Evolutionary conservation across 352 stramenopile genomes (phyloP), one percentile per base, ranked within the genome.

Genomic region (Pythium monospermum): DNA sequence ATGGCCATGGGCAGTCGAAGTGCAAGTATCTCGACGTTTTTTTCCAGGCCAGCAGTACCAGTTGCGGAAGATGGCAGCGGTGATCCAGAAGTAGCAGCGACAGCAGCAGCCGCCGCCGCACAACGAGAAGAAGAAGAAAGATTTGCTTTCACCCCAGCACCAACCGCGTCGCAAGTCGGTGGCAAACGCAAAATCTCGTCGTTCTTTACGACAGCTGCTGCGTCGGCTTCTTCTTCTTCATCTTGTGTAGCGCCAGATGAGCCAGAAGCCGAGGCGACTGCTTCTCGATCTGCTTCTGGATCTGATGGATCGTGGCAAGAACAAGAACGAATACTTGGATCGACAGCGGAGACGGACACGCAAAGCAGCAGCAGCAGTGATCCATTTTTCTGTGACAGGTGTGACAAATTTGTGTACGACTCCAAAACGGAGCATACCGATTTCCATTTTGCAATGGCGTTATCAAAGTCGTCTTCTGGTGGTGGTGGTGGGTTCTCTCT

Each of bases 21-120:
- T 50, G 57, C 66, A 10, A 87, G 61, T 49, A 91, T 89, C 39
- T 87, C 76, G 2, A 86, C 67, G 15, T 91, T 84, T 53, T 89
- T 89, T 47, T 71, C 66, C 32, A 83, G 82, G 41, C 49, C 48
- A 42, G 21, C 52, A 26, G 40, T 28, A 4, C 40, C 37, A 3
- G 16, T 16, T 2, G 30, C 37, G 2, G 22, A 53, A 32, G 23
- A 36, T 47, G 2, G 40, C 52, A 11, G 40, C 45, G 28, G 18
- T 37, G 30, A 10, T 54, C 44, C 25, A 46, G 13, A 3, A 50
- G 13, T 35, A 35, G 16, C 19, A 47, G 40, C 23, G 18, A 21
- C 26, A 23, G 21, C 22, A 23, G n/a, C 32, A 6, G 50, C 21
- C 26, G 8, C 18, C n/a, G n/a, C n/a, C n/a, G n/a, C n/a, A n/a